These are phyloP conservation scores for Ramaria sp. DNA, from an alignment of 768 basidiomycete species.

Conservation along the genomic window DNA sequence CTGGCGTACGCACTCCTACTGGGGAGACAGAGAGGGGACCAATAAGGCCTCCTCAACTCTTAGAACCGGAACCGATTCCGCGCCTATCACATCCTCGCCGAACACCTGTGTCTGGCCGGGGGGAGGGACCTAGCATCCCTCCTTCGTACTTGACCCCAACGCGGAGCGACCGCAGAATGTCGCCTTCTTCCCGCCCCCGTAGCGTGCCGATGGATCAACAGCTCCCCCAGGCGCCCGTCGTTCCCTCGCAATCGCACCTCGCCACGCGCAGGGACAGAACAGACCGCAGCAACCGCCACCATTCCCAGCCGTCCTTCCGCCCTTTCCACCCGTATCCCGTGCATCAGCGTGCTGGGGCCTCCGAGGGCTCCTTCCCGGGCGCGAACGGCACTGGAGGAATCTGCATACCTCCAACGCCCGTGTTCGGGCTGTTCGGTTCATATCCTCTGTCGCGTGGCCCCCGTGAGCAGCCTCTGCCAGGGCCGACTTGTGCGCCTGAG, in stretches of 20 bases:
- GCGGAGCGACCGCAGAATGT: too few relatives aligned
- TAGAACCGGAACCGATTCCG: neutral
- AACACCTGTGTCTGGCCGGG: too few relatives aligned
- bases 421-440: slow-evolving; percentile 6
- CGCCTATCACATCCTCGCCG: neutral
- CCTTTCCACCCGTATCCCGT: neutral
- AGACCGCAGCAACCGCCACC: neutral
- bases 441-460: slow-evolving; percentile 7
- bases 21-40: too few relatives aligned
- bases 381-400: neutral
- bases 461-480: slow-evolving; percentile 1
- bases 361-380: neutral
- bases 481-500: slow-evolving; percentile 6
- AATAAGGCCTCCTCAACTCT: neutral
- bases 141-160: neutral
- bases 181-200: neutral
- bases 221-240: neutral
- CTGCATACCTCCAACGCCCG: neutral
- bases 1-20: neutral
- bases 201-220: neutral
- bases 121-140: neutral
- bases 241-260: slow-evolving; percentile 2
- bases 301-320: neutral
- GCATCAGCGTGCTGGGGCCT: neutral
- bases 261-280: neutral